A percentile compares a stretch with the other conserved stretches of the same genome.
phyloP scores from a whole-genome alignment of 106 monocot species.

The Platanthera zijinensis region DNA sequence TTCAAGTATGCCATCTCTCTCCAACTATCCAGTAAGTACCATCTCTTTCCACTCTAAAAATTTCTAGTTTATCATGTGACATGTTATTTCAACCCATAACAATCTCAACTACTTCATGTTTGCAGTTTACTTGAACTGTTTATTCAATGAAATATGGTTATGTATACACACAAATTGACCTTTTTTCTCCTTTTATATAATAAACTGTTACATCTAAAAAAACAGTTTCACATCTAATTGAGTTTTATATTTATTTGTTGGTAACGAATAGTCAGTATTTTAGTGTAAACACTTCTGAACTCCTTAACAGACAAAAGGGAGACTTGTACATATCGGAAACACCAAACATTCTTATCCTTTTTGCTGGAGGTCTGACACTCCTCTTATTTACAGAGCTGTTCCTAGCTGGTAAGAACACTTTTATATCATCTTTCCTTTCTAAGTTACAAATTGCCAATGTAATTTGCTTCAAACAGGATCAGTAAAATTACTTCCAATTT shows the following conservation, averaged over 20 bases:
- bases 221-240: background rate
- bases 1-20: too few relatives aligned
- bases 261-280: background rate
- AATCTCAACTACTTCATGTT: background rate
- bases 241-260: background rate
- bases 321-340: conserved; percentile 76
- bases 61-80: background rate
- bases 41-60: background rate
- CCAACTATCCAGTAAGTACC: too few relatives aligned
- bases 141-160: background rate
- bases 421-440: background rate
- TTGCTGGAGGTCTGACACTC: conserved; percentile 98
- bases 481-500: background rate
- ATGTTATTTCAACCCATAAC: background rate
- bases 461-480: too few relatives aligned
- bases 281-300: background rate
- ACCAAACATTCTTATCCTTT: conserved; percentile 91
- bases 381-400: conserved; percentile 88
- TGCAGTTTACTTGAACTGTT: background rate
- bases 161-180: background rate
- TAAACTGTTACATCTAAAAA: background rate
- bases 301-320: conserved; percentile 66
- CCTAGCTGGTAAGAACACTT: conserved; percentile 78
- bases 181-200: background rate
- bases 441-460: background rate